Evolutionary conservation across 768 basidiomycete genomes (phyloP).

Genomic region (Trametes elegans): DNA sequence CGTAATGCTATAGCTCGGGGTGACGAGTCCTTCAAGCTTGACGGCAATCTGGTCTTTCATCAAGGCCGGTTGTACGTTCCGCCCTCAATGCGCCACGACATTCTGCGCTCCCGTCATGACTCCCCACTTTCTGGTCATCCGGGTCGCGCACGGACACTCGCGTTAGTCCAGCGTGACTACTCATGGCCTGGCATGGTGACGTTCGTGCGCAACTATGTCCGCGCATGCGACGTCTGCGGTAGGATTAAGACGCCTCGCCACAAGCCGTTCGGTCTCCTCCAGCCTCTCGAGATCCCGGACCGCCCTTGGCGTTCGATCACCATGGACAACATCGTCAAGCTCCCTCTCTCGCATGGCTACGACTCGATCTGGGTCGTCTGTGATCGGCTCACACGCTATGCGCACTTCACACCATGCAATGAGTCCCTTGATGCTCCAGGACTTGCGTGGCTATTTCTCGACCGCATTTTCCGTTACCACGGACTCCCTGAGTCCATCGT

Average conservation of each 20-base stretch:
- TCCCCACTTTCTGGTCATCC: conserved; percentile 39
- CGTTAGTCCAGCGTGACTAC: conserved; percentile 35
- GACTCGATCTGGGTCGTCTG: neutral
- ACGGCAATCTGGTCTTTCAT: conserved; percentile 23
- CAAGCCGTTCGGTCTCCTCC: neutral
- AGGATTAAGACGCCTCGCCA: neutral
- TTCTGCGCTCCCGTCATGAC: conserved; percentile 38
- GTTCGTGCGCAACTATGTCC: conserved; percentile 6
- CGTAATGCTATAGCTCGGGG: conserved; percentile 16
- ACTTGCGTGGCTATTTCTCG: neutral
- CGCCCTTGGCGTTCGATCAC: neutral
- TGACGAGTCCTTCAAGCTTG: conserved; percentile 10
- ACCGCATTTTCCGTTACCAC: neutral
- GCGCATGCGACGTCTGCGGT: neutral
- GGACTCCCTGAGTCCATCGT: conserved; percentile 15
- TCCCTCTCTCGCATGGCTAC: neutral
- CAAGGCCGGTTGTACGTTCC: conserved; percentile 36
- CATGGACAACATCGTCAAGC: neutral
- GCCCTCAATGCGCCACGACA: conserved; percentile 26
- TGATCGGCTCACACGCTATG: neutral
- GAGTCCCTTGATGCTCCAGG: neutral
- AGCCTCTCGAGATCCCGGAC: neutral
- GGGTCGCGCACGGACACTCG: conserved; percentile 34
- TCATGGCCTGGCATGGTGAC: conserved; percentile 37
- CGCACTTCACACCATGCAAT: neutral